A percentile compares a stretch with the other conserved stretches of the same genome.
phyloP scores from a whole-genome alignment of 164 flowering plant species.

The Tetracentron sinense region DNA sequence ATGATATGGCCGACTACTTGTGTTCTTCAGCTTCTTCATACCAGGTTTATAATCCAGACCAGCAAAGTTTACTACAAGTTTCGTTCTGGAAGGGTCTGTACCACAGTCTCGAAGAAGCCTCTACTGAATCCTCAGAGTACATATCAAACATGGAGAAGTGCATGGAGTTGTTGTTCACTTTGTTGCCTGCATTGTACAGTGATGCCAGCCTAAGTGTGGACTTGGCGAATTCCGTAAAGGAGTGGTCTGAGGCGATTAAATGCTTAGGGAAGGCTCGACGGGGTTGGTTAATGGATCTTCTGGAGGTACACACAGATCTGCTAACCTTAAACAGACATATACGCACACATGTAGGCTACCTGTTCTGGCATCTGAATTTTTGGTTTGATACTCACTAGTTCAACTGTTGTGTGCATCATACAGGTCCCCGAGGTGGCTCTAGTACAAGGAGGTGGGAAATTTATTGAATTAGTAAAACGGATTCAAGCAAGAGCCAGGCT shows the following conservation, averaged over 20 bases:
- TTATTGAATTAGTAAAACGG: constrained; percentile 41
- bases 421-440: constrained; percentile 43
- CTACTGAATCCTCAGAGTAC: constrained; percentile 36
- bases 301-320: constrained; percentile 51
- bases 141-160: constrained; percentile 49
- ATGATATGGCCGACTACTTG: constrained; percentile 49
- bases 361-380: constrained; percentile 1
- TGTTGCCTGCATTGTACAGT: constrained; percentile 45
- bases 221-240: constrained; percentile 25
- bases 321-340: not conserved
- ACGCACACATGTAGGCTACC: not conserved
- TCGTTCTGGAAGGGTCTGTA: constrained; percentile 86
- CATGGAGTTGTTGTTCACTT: constrained; percentile 62
- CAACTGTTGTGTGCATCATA: constrained; percentile 5
- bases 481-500: constrained; percentile 60
- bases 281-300: constrained; percentile 51
- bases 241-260: constrained; percentile 67
- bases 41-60: constrained; percentile 24
- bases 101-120: constrained; percentile 42
- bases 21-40: constrained; percentile 33
- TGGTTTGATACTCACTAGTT: not conserved
- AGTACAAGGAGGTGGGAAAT: constrained; percentile 21
- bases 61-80: constrained; percentile 44
- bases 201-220: constrained; percentile 15
- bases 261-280: constrained; percentile 70